Percentiles rank a stretch among this genome's conserved stretches.
Evolutionary conservation across 345 rosid species (phyloP).

Genomic region (Reutealis trisperma): DNA sequence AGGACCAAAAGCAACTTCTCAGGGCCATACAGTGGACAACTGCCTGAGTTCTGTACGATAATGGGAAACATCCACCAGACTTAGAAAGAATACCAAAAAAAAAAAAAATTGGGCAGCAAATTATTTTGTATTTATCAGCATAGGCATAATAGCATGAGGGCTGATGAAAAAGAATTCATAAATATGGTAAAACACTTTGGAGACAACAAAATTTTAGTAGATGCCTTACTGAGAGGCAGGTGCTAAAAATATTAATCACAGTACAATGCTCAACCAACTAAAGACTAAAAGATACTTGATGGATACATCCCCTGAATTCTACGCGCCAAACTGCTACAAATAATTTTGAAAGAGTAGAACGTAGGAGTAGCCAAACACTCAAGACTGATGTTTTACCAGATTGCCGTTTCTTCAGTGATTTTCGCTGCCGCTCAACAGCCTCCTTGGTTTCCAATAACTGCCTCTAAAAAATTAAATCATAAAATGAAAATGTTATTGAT

Average conservation of each 20-base stretch:
- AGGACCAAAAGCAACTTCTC: background rate
- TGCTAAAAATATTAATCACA: constrained; percentile 3
- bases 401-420: constrained; percentile 87
- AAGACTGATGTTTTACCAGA: constrained; percentile 46
- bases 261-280: constrained; percentile 1
- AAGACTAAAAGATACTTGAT: background rate
- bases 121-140: background rate
- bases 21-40: background rate
- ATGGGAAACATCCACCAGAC: background rate
- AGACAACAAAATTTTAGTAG: background rate
- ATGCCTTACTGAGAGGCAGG: background rate
- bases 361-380: background rate
- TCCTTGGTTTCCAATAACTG: constrained; percentile 92
- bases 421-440: constrained; percentile 91
- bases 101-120: background rate
- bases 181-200: background rate
- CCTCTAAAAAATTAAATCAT: constrained; percentile 41
- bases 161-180: background rate
- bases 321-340: background rate
- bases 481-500: background rate
- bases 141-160: background rate
- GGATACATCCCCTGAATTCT: background rate
- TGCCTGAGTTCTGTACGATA: background rate
- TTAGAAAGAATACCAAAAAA: background rate
- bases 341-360: background rate